Evolutionary conservation across 129 eudicot genomes (phyloP), one percentile per base, ranked within the genome.

Genomic region (Pseudognaphalium luteoalbum): DNA sequence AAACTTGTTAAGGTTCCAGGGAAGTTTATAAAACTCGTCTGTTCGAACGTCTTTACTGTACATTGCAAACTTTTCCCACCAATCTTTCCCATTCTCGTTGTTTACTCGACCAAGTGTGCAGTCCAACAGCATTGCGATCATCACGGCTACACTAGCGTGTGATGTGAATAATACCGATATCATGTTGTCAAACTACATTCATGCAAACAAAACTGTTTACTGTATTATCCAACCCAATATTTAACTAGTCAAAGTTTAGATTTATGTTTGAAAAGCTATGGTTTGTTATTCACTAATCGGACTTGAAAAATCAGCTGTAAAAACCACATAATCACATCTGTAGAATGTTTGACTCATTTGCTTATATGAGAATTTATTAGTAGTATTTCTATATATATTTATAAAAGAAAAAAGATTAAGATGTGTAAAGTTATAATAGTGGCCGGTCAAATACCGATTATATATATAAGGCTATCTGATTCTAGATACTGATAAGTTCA

Each of bases 1-100:
- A 6, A 79, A 83, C 60, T 69, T 86, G 78, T 83, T 83, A 32
- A 91, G 94, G 14, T 80, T 68, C 68, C 86, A 86, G 2, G 97
- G 97, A 51, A 91, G 76, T 64, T 73, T 82, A 70, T 91, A 91
- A 56, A 91, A 91, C 56, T 91, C 97, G 63, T 87, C 62, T 7
- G 77, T 88, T 54, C 97, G 85, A 70, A 86, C 83, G 69, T 91
- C 97, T 76, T 71, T 88, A 39, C 50, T 58, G 22, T 88, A 88
- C 6, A 41, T 39, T 7, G 79, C 70, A 19, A 93, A 93, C 77
- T 81, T 86, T 51, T 84, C 88, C 96, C 96, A 90, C 91, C 92
- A 90, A 5, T 88, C 96, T 68, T 85, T 86, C 5, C 83, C 80
- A 1, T 78, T 76, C 32, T 80, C 79, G 8, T 86, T 88, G 4